A percentile compares a stretch with the other conserved stretches of the same genome.
These are phyloP conservation scores for Neurospora sp. DNA, from an alignment of 495 filamentous ascomycete genomes.

Conservation along the genomic window DNA sequence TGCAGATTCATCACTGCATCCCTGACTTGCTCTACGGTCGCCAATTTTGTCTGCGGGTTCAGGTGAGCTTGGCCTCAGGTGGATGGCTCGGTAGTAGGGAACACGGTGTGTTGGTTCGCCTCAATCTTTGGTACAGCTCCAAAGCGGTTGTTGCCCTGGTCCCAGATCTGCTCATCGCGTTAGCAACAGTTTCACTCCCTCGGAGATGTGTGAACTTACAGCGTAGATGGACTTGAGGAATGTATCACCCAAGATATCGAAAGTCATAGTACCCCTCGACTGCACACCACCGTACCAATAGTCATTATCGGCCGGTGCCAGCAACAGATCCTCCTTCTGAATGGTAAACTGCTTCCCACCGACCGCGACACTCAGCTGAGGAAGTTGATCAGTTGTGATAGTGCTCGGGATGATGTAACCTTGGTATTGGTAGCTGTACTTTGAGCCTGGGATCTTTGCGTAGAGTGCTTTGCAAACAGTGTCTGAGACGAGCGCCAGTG, in stretches of 20 bases:
- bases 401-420: conserved; percentile 57
- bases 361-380: conserved; percentile 57
- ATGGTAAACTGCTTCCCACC: conserved; percentile 55
- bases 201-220: conserved; percentile 34
- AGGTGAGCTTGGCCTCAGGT: conserved; percentile 9
- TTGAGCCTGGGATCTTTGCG: conserved; percentile 54
- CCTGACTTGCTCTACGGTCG: neutral
- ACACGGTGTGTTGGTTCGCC: conserved; percentile 37
- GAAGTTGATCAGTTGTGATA: conserved; percentile 48
- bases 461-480: conserved; percentile 57
- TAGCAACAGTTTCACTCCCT: neutral
- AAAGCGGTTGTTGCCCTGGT: conserved; percentile 61
- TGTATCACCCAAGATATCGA: conserved; percentile 66
- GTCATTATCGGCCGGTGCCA: conserved; percentile 45
- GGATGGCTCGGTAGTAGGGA: conserved; percentile 10
- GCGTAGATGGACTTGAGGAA: conserved; percentile 71
- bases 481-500: conserved; percentile 61
- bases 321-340: conserved; percentile 63
- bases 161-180: conserved; percentile 49
- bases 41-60: neutral
- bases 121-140: conserved; percentile 59
- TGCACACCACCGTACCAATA: conserved; percentile 69
- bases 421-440: conserved; percentile 52
- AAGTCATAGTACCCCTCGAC: conserved; percentile 51
- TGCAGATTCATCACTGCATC: neutral